Evolutionary conservation across 345 rosid genomes (phyloP), one percentile per base, ranked within the genome.

Genomic region (Eucalyptus fibrosa): DNA sequence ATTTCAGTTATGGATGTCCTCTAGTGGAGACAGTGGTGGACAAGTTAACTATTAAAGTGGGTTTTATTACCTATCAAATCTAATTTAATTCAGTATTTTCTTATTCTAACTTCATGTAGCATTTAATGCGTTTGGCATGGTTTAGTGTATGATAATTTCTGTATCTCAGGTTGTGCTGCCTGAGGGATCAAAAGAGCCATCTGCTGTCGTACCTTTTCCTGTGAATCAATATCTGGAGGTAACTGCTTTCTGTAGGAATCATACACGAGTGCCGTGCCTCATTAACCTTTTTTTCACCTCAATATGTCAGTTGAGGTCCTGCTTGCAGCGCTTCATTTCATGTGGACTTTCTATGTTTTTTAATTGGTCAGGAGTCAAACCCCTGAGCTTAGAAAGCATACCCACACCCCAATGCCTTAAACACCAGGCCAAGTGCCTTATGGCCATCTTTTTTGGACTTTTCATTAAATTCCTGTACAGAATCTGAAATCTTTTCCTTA

Each of bases 1-100:
- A 98, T 94, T 97, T 97, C 93, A 96, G 93, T 90, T 98, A 97
- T 92, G 99, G 99, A 24, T 96, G 99, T 90, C 99, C 99, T 34
- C 96, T 98, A 81, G 93, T 91, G 16, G 99, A 96, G 92, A 94
- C 98, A 12, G 94, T 94, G 47, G 99, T 97, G 30, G 97, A 98
- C 94, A 98, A 97, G 92, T 92, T 97, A 92, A 97, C 95, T 55
- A 40, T 97, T 89, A 98, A 96, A 93, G 99, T 98, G 90, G 34
- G 97, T 94, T 90, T 37, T 37, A 77, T 77, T 40, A 77, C 47
- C 24, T 77, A 19, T 77, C 15, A 37, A 40, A 11, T 77, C 83
- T 77, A 77, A 77, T 37, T 37, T 77, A 37, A 19, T 77, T 37
- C 24, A 77, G 45, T 77, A 77, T 87, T 42, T 56, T 87, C 47